Percentiles rank a stretch among this genome's conserved stretches.
These are phyloP conservation scores for Eutypa lata DNA, from an alignment of 2,329 filamentous ascomycete species.

Conservation along the genomic window DNA sequence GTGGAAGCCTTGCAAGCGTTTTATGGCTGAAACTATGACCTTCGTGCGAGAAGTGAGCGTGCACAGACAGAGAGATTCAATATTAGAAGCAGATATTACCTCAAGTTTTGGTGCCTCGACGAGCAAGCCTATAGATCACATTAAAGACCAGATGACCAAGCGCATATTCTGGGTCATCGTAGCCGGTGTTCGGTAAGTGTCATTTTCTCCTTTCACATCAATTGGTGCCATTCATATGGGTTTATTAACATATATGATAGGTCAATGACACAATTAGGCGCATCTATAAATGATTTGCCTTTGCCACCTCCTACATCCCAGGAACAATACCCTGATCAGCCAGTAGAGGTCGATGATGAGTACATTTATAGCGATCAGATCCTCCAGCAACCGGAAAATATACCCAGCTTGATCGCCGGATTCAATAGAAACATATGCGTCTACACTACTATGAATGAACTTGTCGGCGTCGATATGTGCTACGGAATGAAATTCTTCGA, in stretches of 20 bases:
- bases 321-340: constrained; percentile 75
- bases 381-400: constrained; percentile 64
- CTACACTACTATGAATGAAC: constrained; percentile 74
- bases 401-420: constrained; percentile 69
- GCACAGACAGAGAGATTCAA: constrained; percentile 49
- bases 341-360: constrained; percentile 79
- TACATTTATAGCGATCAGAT: constrained; percentile 72
- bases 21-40: constrained; percentile 69
- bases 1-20: constrained; percentile 64
- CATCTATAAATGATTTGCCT: constrained; percentile 66
- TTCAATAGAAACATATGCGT: constrained; percentile 79
- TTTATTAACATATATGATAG: constrained; percentile 36
- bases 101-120: constrained; percentile 36
- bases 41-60: constrained; percentile 67
- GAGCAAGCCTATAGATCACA: constrained; percentile 58
- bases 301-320: constrained; percentile 74
- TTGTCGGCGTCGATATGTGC: constrained; percentile 77
- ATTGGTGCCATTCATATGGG: background rate
- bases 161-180: constrained; percentile 84
- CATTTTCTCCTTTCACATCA: background rate
- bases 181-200: constrained; percentile 62
- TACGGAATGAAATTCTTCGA: constrained; percentile 76
- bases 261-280: constrained; percentile 75
- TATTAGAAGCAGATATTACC: constrained; percentile 25
- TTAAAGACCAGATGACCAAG: constrained; percentile 71